Evolutionary conservation across 345 rosid species (phyloP), one percentile per base, ranked within the genome.

Genomic region (Punica granatum): DNA sequence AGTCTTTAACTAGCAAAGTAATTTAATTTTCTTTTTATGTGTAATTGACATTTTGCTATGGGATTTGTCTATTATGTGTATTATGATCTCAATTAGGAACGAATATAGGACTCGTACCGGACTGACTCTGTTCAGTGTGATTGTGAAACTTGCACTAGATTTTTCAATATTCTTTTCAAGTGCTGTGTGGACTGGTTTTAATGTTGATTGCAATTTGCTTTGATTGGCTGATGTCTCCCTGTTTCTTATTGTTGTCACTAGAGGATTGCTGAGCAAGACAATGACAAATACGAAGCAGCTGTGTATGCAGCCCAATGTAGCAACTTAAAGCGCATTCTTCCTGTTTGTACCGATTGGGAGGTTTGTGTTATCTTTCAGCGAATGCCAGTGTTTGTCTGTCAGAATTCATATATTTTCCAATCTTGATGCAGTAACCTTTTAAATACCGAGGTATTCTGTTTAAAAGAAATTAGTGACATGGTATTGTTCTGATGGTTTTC

Each of bases 331-430:
- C 89, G 86, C 60, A 80, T 91, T 88, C 88, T 94, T 80, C 89
- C 95, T 37, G 74, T 85, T 72, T 91, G 99, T 79, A 80, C 90
- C 23, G 95, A 94, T 79, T 94, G 99, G 99, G 99, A 94, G 99
- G 97, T 94, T 80, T 30, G 53, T 41, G 36, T 71, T 71, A 48
- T 49, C 18, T 9, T 69, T 71, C 64, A n/a, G 36, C 28, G 44
- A 63, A 31, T 28, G 21, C 25, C 19, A 26, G 61, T 56, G 18
- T 30, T 26, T 26, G 26, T 56, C 7, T 56, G 11, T 30, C 1
- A 0, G 25, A 13, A 12, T 11, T 56, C 2, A 56, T 8, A 53
- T 18, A 46, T n/a, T 51, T 60, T 60, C 31, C 33, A 26, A 37
- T 11, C 30, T 21, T 49, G 21, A 56, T 12, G 3, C 25, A 51